A percentile compares a stretch with the other conserved stretches of the same genome.
These are phyloP conservation scores for Waltiozyma sp. DNA, from an alignment of 1,139 yeast genomes.

Conservation along the genomic window DNA sequence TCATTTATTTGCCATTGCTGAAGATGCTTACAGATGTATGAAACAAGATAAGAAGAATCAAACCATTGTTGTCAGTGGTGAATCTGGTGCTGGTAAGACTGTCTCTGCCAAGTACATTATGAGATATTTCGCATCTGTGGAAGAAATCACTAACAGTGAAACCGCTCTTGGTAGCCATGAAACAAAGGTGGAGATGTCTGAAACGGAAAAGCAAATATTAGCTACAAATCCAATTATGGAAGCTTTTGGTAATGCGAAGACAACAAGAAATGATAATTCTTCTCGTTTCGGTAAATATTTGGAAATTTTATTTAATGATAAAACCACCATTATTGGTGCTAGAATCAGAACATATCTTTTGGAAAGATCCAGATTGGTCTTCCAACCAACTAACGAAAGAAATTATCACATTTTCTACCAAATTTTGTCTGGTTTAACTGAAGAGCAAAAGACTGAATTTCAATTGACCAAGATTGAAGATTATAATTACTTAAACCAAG, in stretches of 20 bases:
- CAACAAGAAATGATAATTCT: constrained; percentile 94
- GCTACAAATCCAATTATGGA: constrained; percentile 99
- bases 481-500: constrained; percentile 81
- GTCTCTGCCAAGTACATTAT: constrained; percentile 94
- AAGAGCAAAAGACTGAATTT: constrained; percentile 45
- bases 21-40: constrained; percentile 97
- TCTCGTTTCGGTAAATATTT: constrained; percentile 95
- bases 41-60: constrained; percentile 74
- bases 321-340: constrained; percentile 83
- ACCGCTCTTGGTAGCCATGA: constrained; percentile 20
- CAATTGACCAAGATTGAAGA: constrained; percentile 57
- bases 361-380: constrained; percentile 89
- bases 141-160: constrained; percentile 37
- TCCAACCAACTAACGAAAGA: constrained; percentile 82
- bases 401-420: constrained; percentile 96
- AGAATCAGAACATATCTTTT: constrained; percentile 83
- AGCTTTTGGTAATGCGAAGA: constrained; percentile 97
- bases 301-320: constrained; percentile 72
- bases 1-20: constrained; percentile 95
- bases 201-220: constrained; percentile 85
- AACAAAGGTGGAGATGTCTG: constrained; percentile 61
- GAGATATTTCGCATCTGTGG: constrained; percentile 96
- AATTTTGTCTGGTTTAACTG: constrained; percentile 65
- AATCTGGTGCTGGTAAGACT: constrained; percentile 98
- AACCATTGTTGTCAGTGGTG: constrained; percentile 95